These are phyloP conservation scores for cucumber (Cucumis sativus) DNA, from an alignment of 306 rosid species.

Conservation along the genomic window Cucumber_9930_V3 NC_026657.2:38411501-38412000, in stretches of 20 bases:
- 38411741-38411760: not conserved
- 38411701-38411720: not conserved
- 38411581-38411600: not conserved
- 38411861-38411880: not conserved
- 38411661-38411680: not conserved
- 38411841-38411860: not conserved
- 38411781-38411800: not conserved
- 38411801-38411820: not conserved
- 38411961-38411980: not conserved
- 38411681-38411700: not conserved
- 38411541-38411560: not conserved
- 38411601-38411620: not conserved
- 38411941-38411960: not conserved
- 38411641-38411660: not conserved
- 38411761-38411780: not conserved
- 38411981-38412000: not conserved
- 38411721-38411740: not conserved
- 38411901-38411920: not conserved
- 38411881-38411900: not conserved
- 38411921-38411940: not conserved
- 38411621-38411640: not conserved
- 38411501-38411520: not conserved
- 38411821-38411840: not conserved
- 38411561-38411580: not conserved
- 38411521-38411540: not conserved